Base-by-base conservation (phyloP, 1,284 basidiomycete species). In the Trichosporon faecale region DNA sequence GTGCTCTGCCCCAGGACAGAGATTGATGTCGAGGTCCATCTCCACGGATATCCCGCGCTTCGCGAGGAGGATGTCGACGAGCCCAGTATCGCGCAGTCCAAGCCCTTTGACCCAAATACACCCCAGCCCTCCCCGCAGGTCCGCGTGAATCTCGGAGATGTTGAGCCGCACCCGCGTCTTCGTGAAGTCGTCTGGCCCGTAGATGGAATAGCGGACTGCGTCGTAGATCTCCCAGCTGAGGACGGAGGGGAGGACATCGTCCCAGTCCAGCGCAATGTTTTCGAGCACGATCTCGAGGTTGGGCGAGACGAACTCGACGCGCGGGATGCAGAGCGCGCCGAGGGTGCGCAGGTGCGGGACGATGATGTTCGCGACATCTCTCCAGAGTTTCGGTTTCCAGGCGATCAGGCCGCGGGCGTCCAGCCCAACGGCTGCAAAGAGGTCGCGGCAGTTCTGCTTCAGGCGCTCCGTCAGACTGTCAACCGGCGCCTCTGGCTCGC, bases 211-310 rank as follows among this genome's bases (percentile, higher is more conserved):
- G 6, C 35, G 64, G 23, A 44, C 9, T 16, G 11, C 16, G 29
- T 68, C 67, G 40, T 68, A 31, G 12, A 35, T 40, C 14, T 68
- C 66, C 44, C 70, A 1, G 9, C 60, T 64, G 11, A 68, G 16
- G 18, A 68, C 40, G 0, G 67, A 68, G 3, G 71, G 71, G 16
- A 72, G 37, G 16, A 72, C 35, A 29, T 72, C 68, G n/a, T 64
- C 67, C n/a, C 68, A 31, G 9, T 67, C 64, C 21, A 72, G 23
- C 25, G 64, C 57, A 1, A 70, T 27, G 33, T 72, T 72, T 55
- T 72, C 71, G 4, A 72, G 65, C 2, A 72, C 68, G 6, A 68
- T 33, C 52, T 72, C 71, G 9, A 72, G 5, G 23, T 33, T 63
- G 8, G 69, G 67, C 18, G 60, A 49, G 18, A 60, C 40, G 16